Evolutionary conservation across 73 alveolate species (phyloP), one percentile per base, ranked within the genome.

Genomic region (Paramecium octaurelia): DNA sequence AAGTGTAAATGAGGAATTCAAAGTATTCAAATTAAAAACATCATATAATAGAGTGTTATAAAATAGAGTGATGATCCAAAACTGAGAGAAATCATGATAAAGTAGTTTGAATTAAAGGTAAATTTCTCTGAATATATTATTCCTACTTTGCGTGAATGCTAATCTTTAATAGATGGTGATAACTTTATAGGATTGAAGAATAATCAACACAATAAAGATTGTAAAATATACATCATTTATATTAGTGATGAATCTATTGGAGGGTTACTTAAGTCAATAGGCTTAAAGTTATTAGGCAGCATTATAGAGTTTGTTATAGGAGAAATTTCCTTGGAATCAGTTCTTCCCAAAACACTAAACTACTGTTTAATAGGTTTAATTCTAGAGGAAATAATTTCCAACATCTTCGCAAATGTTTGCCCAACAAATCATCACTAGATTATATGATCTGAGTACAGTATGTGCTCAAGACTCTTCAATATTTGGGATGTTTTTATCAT

Each of bases 91-190:
- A 80, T 80, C 4, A 80, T 80, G 91, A 80, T 80, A 8, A 80
- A 80, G 57, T 48, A 80, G 16, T 80, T 80, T 80, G 91, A 80
- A 31, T 48, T 80, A 23, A 80, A 80, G 31, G 50, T 80, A 12
- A 80, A 80, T 44, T 80, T 80, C n/a, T 38, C 91, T 23, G 91
- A 80, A 21, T 80, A 14, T 42, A 80, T 80, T 1, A 42, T 80
- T 24, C 76, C 91, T 48, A 44, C 91, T 24, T 80, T 80, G n/a
- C 48, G 91, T 16, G 91, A 80, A 44, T 31, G 64, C 12, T 80
- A 80, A 80, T 80, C 91, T 11, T 80, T 80, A 24, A 80, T 80
- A 40, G 91, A 80, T 80, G 91, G 91, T 18, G 91, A 80, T 44
- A 80, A 80, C 44, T 80, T 80, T 80, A 42, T 80, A 9, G 91